Evolutionary conservation across 139 green algal species (phyloP), one percentile per base, ranked within the genome.

Genomic region (Ulvella scutata): DNA sequence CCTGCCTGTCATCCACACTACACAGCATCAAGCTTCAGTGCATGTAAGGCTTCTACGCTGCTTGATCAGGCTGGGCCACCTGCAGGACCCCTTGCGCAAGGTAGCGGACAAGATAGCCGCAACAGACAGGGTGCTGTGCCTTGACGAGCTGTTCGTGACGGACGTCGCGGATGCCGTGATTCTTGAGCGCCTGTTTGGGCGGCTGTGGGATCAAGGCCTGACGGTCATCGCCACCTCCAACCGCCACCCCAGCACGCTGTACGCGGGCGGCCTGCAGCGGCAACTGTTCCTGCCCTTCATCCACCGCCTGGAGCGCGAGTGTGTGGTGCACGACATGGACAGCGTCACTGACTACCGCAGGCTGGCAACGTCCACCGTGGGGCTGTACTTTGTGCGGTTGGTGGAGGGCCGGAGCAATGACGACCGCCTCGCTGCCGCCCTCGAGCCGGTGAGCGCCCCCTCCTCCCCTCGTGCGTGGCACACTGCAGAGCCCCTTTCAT

Each of bases 211-310:
- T 40, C 43, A 77, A 0, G 87, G 85, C 6, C 38, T 97, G 38
- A 85, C 92, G 62, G 82, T 98, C 7, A 87, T 99, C 38, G 85
- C 87, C 29, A 98, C 94, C n/a, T 90, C 79, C 62, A 93, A 92
- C 72, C 75, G 92, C 4, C 78, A 77, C 4, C 94, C 94, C 2
- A 87, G 95, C 33, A 80, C 87, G 7, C 83, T 99, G 51, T 99
- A 99, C 76, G 88, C 97, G 78, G 85, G 86, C 4, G 94, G 94
- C 9, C 84, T 99, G 79, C 93, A 99, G 83, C 82, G 94, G 20
- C 75, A 88, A 39, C 88, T 97, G 3, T 99, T 99, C 80, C 74
- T 99, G 77, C 94, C 94, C 3, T 98, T 98, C 87, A 99, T 99
- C 72, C 78, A 86, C 6, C 76, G 78, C 3, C n/a, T 79, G 79